These are phyloP conservation scores for Oryza meyeriana DNA, from an alignment of 176 grass and related monocot genomes.

Conservation along the genomic window DNA sequence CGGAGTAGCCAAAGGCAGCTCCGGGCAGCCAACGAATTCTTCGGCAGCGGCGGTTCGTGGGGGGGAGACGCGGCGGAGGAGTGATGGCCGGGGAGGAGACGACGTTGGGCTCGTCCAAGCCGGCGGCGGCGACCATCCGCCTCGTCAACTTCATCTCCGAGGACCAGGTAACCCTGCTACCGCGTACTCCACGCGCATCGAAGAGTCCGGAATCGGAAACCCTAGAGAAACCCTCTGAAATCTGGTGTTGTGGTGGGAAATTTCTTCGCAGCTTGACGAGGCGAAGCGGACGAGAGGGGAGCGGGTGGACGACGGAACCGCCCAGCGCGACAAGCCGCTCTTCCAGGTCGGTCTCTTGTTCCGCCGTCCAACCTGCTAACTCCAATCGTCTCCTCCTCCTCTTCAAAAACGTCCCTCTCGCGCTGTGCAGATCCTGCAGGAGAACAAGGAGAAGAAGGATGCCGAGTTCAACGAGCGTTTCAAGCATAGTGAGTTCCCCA, in stretches of 20 bases:
- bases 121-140: constrained; percentile 39
- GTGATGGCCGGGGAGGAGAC: background rate
- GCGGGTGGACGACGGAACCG: constrained; percentile 86
- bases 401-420: background rate
- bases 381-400: background rate
- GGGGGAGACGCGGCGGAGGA: background rate
- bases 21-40: background rate
- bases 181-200: no score
- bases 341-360: constrained; percentile 50
- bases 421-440: constrained; percentile 67
- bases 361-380: background rate
- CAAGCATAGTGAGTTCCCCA: constrained; percentile 68
- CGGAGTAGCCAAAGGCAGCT: no score
- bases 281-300: constrained; percentile 86
- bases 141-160: constrained; percentile 96
- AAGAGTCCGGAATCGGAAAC: background rate
- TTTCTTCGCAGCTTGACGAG: constrained; percentile 59
- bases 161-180: constrained; percentile 57
- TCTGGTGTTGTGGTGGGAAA: background rate
- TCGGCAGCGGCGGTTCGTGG: background rate
- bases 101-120: constrained; percentile 25
- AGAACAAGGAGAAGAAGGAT: constrained; percentile 97
- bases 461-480: constrained; percentile 98
- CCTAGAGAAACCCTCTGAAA: constrained; percentile 26
- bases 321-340: constrained; percentile 81